Conservation (phyloP, 2,329 filamentous ascomycete genomes). For the Aquanectria penicillioides region DNA sequence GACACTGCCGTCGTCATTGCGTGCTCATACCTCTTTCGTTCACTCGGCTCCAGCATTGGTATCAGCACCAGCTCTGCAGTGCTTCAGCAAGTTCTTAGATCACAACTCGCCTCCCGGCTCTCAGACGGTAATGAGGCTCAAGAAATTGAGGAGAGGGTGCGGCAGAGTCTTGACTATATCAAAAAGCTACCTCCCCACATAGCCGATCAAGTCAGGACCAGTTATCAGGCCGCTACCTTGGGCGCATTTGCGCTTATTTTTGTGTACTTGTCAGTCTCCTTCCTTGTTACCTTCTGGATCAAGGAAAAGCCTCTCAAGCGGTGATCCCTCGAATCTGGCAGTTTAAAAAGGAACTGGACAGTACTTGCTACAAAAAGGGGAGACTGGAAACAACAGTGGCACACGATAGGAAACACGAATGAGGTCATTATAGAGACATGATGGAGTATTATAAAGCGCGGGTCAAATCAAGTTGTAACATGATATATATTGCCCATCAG, state of each 20-base stretch:
- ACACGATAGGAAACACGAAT: no score
- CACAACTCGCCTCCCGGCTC: slow-evolving; percentile 63
- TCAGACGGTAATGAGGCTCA: slow-evolving; percentile 67
- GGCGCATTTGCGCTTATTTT: slow-evolving; percentile 53
- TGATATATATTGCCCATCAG: background rate
- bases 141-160: slow-evolving; percentile 74
- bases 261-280: slow-evolving; percentile 49
- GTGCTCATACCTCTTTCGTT: slow-evolving; percentile 83
- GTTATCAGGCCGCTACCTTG: slow-evolving; percentile 66
- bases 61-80: slow-evolving; percentile 77
- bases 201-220: slow-evolving; percentile 68
- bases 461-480: background rate
- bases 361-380: background rate
- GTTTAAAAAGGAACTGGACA: background rate
- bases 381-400: no score
- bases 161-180: slow-evolving; percentile 77
- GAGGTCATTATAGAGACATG: background rate
- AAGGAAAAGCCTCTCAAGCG: slow-evolving; percentile 64
- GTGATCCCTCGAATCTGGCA: slow-evolving; percentile 33
- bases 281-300: slow-evolving; percentile 60
- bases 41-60: slow-evolving; percentile 79
- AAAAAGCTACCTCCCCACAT: slow-evolving; percentile 69
- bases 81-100: slow-evolving; percentile 74
- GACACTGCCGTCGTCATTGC: slow-evolving; percentile 82
- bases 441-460: background rate